These are phyloP conservation scores for Neopestalotiopsis rosae DNA, from an alignment of 2,329 filamentous ascomycete genomes.

Conservation along the genomic window DNA sequence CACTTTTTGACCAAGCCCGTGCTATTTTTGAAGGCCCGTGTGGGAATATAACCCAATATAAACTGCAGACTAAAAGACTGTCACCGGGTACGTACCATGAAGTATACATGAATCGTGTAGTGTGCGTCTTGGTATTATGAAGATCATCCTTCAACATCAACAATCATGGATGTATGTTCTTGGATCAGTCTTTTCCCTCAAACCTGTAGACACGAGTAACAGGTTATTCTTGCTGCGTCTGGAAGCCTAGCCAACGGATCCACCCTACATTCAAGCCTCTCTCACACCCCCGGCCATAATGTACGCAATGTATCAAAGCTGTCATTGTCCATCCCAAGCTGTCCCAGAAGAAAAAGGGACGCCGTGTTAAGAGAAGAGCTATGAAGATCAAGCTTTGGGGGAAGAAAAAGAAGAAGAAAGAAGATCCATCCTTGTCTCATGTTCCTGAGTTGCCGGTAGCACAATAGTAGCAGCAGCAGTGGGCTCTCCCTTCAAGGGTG, in stretches of 20 bases:
- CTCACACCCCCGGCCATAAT: background rate
- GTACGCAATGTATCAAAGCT: background rate
- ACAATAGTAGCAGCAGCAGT: background rate
- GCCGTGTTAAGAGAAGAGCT: background rate
- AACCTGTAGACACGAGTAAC: background rate
- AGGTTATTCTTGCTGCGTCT: background rate
- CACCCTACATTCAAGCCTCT: background rate
- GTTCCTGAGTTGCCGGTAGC: slow-evolving; percentile 8
- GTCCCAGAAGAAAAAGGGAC: background rate
- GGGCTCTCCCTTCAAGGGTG: background rate
- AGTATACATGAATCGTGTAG: no score
- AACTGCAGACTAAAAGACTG: no score
- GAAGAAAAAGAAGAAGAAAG: background rate
- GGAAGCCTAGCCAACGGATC: background rate
- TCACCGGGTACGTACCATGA: no score
- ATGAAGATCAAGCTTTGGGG: background rate
- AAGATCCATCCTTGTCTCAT: slow-evolving; percentile 4
- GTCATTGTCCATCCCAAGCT: background rate
- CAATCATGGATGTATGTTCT: background rate
- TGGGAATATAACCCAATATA: background rate
- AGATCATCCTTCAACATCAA: background rate
- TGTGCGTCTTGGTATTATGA: no score
- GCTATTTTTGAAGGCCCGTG: background rate
- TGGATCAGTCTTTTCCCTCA: background rate
- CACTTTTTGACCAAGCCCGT: background rate